Percentiles rank a stretch among this genome's conserved stretches.
phyloP scores from a whole-genome alignment of 768 basidiomycete genomes.

The Termitomyces sp. region DNA sequence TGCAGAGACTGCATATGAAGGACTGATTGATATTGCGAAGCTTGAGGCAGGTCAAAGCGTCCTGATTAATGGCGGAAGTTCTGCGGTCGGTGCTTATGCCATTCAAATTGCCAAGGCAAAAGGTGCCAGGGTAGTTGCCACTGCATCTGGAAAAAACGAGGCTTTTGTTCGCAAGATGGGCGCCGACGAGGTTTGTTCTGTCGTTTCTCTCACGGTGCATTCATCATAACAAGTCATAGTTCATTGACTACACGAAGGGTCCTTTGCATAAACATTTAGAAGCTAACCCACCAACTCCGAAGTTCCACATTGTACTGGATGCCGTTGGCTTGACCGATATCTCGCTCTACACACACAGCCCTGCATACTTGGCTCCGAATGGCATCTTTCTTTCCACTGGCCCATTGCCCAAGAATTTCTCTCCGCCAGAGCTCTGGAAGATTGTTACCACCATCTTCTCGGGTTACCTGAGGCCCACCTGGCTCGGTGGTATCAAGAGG shows the following conservation, averaged over 20 bases:
- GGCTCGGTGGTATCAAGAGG: constrained; percentile 48
- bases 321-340: constrained; percentile 45
- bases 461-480: constrained; percentile 31
- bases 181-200: constrained; percentile 51
- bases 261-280: constrained; percentile 43
- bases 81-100: constrained; percentile 61
- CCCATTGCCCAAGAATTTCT: constrained; percentile 29
- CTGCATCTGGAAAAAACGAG: constrained; percentile 56
- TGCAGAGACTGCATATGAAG: constrained; percentile 53
- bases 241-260: constrained; percentile 56
- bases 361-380: constrained; percentile 47
- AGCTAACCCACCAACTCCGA: constrained; percentile 37
- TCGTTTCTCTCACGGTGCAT: background rate
- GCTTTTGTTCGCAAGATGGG: constrained; percentile 52
- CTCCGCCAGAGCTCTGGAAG: constrained; percentile 25
- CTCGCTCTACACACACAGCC: constrained; percentile 41
- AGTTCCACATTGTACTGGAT: constrained; percentile 57
- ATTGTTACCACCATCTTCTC: constrained; percentile 27
- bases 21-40: constrained; percentile 38
- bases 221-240: constrained; percentile 21
- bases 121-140: constrained; percentile 53
- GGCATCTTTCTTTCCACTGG: constrained; percentile 52
- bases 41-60: constrained; percentile 55
- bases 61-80: constrained; percentile 68
- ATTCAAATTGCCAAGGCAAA: constrained; percentile 68